Base-by-base conservation (phyloP, 2,329 filamentous ascomycete genomes). In the Myrmaecium sp. region DNA sequence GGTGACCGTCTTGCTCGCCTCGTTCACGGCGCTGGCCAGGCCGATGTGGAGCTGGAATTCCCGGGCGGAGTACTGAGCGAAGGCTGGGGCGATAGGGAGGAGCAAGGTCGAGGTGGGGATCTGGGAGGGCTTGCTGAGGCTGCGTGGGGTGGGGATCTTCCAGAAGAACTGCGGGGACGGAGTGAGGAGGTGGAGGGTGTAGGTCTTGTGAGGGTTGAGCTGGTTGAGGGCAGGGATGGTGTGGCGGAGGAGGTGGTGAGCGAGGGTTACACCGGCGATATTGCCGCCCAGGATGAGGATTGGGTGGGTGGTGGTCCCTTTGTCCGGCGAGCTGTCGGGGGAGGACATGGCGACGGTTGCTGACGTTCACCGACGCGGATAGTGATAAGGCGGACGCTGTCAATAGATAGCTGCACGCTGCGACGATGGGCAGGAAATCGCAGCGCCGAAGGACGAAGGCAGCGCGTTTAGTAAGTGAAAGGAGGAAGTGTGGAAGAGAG, bases 111-210 rank as follows among this genome's bases (percentile, higher is more conserved):
- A 37, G 13, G 38, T 29, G 8, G 44, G 40, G 21, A 52, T 36
- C 9, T 41, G 30, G 9, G 36, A 34, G 1, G 40, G 30, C 6
- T 39, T 40, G 14, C 45, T 44, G 14, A 52, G 32, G 9, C 44
- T 44, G n/a, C 50, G 43, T 4, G 50, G 50, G 6, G 42, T 43
- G 23, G 36, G 46, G 22, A 54, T 43, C 28, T 55, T 50, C 46
- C 43, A 54, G 39, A 48, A 53, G 33, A 51, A 37, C 28, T 52
- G 46, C 10, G 41, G 44, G 5, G 43, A 47, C 5, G 49, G 49
- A 6, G 38, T 41, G 27, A 53, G 31, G 19, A 54, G 34, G 23
- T 49, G 39, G 11, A 54, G 30, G 17, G 46, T 43, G 30, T 52
- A 51, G 20, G 26, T 34, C 8, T 33, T 36, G 6, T 35, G 27